These are phyloP conservation scores for Blastomyces parvus DNA, from an alignment of 2,329 filamentous ascomycete genomes.

Conservation along the genomic window DNA sequence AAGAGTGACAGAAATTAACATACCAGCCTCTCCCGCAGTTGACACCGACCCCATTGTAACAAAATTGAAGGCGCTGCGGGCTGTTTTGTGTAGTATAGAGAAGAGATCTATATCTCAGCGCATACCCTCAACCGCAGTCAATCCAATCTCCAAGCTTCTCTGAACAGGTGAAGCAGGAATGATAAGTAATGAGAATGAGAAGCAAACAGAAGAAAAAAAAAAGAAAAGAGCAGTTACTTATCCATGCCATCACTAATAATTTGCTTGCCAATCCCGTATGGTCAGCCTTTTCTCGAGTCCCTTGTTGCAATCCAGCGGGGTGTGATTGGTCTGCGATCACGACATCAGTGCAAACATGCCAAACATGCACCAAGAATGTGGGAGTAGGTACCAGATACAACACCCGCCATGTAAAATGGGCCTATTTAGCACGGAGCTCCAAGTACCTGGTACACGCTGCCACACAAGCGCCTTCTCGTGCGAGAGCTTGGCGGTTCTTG, in stretches of 20 bases:
- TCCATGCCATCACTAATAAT: not conserved
- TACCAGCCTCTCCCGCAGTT: constrained; percentile 43
- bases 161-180: constrained; percentile 11
- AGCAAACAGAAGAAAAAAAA: constrained; percentile 7
- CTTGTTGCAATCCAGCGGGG: not conserved
- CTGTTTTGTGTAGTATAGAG: constrained; percentile 8
- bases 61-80: constrained; percentile 6
- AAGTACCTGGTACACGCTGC: not conserved
- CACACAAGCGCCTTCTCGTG: not conserved
- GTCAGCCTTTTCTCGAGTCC: not conserved
- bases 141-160: constrained; percentile 6
- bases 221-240: not conserved
- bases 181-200: constrained; percentile 11
- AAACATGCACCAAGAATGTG: not conserved
- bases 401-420: too few species aligned
- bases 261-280: not conserved
- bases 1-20: constrained; percentile 14
- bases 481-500: not conserved
- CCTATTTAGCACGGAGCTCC: not conserved
- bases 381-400: not conserved
- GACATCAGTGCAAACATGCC: constrained; percentile 29
- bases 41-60: constrained; percentile 35
- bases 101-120: constrained; percentile 19
- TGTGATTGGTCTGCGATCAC: constrained; percentile 37
- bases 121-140: constrained; percentile 15